phyloP scores from a whole-genome alignment of 164 flowering plant species.

The Litsea cubeba region DNA sequence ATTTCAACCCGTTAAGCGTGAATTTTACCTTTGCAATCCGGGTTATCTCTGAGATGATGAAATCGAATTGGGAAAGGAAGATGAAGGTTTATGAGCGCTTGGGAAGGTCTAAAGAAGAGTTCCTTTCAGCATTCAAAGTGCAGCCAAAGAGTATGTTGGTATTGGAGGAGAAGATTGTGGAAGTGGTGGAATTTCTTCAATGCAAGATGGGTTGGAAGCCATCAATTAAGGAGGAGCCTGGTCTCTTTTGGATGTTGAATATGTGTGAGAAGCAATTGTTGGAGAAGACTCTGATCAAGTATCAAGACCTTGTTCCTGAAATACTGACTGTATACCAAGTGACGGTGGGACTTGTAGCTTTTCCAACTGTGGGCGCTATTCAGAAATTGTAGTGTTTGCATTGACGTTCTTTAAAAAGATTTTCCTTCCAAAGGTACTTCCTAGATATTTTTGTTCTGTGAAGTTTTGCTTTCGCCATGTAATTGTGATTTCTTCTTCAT shows the following conservation, averaged over 20 bases:
- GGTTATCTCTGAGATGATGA: not conserved
- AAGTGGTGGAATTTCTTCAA: not conserved
- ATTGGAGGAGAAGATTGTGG: not conserved
- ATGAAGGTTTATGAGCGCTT: constrained; percentile 1
- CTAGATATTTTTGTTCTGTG: not conserved
- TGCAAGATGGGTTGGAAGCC: not conserved
- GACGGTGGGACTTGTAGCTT: not conserved
- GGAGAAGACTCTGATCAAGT: not conserved
- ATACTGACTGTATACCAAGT: not conserved
- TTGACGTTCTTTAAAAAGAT: not conserved
- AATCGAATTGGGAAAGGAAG: not conserved
- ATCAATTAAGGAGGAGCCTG: not conserved
- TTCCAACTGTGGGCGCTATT: not conserved
- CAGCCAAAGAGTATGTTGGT: not conserved
- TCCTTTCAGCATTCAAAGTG: not conserved
- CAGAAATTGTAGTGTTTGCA: not conserved
- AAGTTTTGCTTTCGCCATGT: not conserved
- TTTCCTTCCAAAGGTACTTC: not conserved
- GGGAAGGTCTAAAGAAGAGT: constrained; percentile 3
- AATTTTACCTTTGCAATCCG: not conserved
- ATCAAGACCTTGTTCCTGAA: constrained; percentile 3
- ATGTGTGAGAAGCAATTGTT: not conserved
- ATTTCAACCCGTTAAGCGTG: not conserved
- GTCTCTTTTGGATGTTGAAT: not conserved
- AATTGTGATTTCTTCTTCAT: too few relatives aligned